Conservation (phyloP, 768 basidiomycete genomes). For the Lactarius hengduanensis region DNA sequence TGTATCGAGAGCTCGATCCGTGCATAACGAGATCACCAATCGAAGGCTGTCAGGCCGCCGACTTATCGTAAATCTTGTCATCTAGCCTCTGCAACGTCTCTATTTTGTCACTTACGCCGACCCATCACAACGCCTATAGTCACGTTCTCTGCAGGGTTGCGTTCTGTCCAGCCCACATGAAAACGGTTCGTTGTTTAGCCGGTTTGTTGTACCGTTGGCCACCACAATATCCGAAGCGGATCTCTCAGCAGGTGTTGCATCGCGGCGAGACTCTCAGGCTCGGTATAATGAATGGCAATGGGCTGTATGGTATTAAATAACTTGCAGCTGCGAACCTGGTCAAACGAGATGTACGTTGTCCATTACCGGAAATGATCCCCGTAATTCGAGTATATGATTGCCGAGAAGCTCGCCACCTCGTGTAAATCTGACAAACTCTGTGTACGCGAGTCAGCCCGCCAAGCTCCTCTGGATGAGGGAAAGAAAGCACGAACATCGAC, state of each 20-base stretch:
- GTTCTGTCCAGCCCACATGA: no score
- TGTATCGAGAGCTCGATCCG: no score
- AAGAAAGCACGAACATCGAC: conserved; percentile 63
- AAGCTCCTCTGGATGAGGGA: not conserved
- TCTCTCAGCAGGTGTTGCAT: not conserved
- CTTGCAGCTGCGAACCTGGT: not conserved
- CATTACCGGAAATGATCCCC: conserved; percentile 49
- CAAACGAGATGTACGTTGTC: not conserved
- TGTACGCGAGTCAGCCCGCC: conserved; percentile 4
- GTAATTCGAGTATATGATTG: conserved; percentile 70
- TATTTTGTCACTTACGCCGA: not conserved
- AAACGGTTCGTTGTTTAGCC: not conserved
- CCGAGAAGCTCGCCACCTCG: conserved; percentile 67
- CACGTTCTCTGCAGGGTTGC: no score
- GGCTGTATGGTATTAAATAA: conserved; percentile 7
- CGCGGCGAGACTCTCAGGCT: not conserved
- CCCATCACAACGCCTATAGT: no score
- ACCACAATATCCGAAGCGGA: not conserved
- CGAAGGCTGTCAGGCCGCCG: no score
- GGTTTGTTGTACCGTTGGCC: not conserved
- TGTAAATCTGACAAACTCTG: conserved; percentile 61
- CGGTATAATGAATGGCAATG: not conserved
- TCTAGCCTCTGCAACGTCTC: not conserved
- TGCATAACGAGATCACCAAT: no score
- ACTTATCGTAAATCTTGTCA: not conserved